Conservation (phyloP, 208 protist species). For the Trypanosoma theileri region DNA sequence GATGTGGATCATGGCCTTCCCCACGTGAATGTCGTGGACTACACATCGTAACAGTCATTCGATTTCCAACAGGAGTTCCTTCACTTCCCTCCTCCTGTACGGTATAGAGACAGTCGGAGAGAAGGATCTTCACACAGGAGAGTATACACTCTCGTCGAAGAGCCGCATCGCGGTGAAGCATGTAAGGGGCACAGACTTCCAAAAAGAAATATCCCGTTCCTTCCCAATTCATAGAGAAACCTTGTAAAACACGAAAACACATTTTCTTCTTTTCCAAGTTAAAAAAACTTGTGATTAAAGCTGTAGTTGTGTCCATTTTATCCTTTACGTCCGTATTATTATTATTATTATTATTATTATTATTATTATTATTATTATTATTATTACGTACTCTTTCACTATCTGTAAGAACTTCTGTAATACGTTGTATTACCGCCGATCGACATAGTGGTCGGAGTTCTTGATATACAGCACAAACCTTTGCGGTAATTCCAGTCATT, state of each 20-base stretch:
- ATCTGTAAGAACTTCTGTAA: constrained; percentile 49
- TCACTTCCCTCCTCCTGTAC: constrained; percentile 2
- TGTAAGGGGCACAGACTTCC: constrained; percentile 70
- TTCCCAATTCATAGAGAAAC: constrained; percentile 57
- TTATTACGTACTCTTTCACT: constrained; percentile 1
- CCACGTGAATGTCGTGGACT: background rate
- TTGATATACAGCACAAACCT: constrained; percentile 51
- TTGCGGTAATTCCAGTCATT: constrained; percentile 40
- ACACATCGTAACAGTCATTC: background rate
- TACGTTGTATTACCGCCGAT: constrained; percentile 37
- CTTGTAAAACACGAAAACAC: constrained; percentile 63
- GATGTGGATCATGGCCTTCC: background rate
- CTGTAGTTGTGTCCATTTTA: background rate
- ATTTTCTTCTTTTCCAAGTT: constrained; percentile 45
- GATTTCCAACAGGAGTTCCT: background rate
- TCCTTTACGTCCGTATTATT: background rate
- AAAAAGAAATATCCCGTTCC: constrained; percentile 59
- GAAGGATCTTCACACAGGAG: constrained; percentile 50
- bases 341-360: background rate
- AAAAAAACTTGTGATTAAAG: constrained; percentile 18
- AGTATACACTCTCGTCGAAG: constrained; percentile 66
- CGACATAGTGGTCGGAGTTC: constrained; percentile 42
- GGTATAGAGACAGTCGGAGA: constrained; percentile 29
- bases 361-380: background rate
- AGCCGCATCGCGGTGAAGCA: constrained; percentile 52